These are phyloP conservation scores for Viridothelium virens DNA, from an alignment of 495 filamentous ascomycete species.

Conservation along the genomic window DNA sequence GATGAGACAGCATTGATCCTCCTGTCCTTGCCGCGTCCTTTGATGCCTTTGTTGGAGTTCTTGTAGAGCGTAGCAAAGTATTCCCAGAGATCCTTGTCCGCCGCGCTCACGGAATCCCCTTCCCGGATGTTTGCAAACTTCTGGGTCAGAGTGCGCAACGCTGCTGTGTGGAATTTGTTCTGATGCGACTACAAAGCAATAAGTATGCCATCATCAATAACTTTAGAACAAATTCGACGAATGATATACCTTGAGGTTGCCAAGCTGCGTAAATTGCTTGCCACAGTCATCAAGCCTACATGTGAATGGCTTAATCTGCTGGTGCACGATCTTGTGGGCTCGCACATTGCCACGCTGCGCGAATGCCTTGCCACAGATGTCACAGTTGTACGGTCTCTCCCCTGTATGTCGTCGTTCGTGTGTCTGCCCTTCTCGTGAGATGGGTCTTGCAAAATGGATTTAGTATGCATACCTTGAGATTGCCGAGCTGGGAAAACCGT, in stretches of 20 bases:
- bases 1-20: conserved; percentile 15
- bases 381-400: conserved; percentile 77
- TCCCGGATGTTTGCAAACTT: conserved; percentile 63
- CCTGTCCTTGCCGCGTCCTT: conserved; percentile 81
- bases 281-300: conserved; percentile 74
- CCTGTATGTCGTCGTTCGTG: conserved; percentile 82
- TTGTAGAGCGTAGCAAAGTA: conserved; percentile 87
- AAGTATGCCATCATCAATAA: neutral
- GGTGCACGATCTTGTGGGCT: conserved; percentile 78
- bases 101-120: conserved; percentile 51
- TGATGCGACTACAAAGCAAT: conserved; percentile 64
- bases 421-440: conserved; percentile 45
- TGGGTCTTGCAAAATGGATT: neutral
- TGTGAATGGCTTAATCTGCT: conserved; percentile 65
- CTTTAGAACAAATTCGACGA: no score
- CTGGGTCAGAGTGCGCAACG: conserved; percentile 61
- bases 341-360: conserved; percentile 81
- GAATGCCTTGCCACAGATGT: conserved; percentile 72
- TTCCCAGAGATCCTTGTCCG: conserved; percentile 73
- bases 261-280: conserved; percentile 81
- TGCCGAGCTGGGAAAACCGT: conserved; percentile 80
- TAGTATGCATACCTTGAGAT: conserved; percentile 60
- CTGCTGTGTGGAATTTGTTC: conserved; percentile 78
- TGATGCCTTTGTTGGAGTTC: conserved; percentile 90
- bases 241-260: conserved; percentile 69